Base-by-base conservation (phyloP, 306 rosid species). In the Ceratonia siliqua region DNA sequence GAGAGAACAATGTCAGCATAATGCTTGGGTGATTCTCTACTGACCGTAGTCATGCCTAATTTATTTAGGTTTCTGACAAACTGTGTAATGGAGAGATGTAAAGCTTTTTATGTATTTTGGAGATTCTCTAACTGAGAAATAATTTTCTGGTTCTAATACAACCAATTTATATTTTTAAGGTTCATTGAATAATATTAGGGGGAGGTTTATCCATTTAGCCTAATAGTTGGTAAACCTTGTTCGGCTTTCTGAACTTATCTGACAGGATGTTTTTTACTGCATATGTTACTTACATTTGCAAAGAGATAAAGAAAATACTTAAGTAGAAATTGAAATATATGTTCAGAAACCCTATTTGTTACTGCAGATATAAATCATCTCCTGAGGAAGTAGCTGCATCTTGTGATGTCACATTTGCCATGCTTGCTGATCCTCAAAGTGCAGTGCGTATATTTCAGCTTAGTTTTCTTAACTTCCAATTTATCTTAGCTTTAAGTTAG, bases 391-490 rank as follows among this genome's bases (percentile, higher is more conserved):
- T 94, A 68, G 87, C 95, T 4, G 96, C 94, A 54, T 90, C 95
- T 80, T 94, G 99, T 24, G 96, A 94, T 73, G 83, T 94, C 85
- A 94, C 96, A 36, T 94, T 94, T 79, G 93, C 99, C 52, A 94
- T 94, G 97, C 99, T 94, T 73, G 97, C 99, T 9, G 97, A 91
- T 83, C 99, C 99, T 55, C 86, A 88, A 65, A 90, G 91, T 86
- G 99, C 99, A 49, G 97, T 94, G 85, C 64, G 97, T 90, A 81
- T 80, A 75, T 82, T 78, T 75, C 73, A 36, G 25, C 32, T 4
- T 67, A 45, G 6, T 57, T 68, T 56, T 73, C 5, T 5, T 42
- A 41, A n/a, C 39, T 76, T 76, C 43, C 17, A 35, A 42, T 73
- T 48, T 9, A 5, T 70, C 12, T 49, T 43, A 63, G 68, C 62